These are phyloP conservation scores for Thalassia testudinum DNA, from an alignment of 116 monocot genomes.

Conservation along the genomic window DNA sequence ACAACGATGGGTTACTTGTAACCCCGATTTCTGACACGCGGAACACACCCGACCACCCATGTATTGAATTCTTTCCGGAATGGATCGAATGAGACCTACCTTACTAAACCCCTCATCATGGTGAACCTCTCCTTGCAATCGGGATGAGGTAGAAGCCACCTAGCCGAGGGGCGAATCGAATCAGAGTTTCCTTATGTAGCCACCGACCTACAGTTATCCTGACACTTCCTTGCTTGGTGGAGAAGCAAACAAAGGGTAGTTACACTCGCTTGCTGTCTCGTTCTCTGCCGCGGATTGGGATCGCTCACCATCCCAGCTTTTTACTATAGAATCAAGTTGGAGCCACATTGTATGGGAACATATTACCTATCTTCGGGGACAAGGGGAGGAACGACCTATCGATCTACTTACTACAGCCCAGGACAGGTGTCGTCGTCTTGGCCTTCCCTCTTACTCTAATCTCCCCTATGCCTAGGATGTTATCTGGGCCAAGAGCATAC, in stretches of 20 bases:
- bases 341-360: no score
- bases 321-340: neutral
- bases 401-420: no score
- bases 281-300: slow-evolving; percentile 8
- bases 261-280: slow-evolving; percentile 15
- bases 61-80: neutral
- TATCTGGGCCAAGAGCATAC: slow-evolving; percentile 5
- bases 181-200: slow-evolving; percentile 10
- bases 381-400: slow-evolving; percentile 4
- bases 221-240: slow-evolving; percentile 15
- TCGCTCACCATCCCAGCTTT: neutral
- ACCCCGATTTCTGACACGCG: no score
- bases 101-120: slow-evolving; percentile 7
- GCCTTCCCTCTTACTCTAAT: neutral
- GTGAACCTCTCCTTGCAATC: slow-evolving; percentile 10
- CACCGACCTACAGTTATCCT: slow-evolving; percentile 13
- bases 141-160: slow-evolving; percentile 10
- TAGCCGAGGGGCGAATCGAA: slow-evolving; percentile 3
- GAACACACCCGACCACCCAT: no score
- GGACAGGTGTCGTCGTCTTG: slow-evolving; percentile 3
- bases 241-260: slow-evolving; percentile 20
- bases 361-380: slow-evolving; percentile 6
- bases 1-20: no score
- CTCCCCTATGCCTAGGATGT: no score
- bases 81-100: slow-evolving; percentile 2